A percentile compares a stretch with the other conserved stretches of the same genome.
These are phyloP conservation scores for Syncephalastrum racemosum DNA, from an alignment of 371 early-diverging fungal genomes.

Conservation along the genomic window DNA sequence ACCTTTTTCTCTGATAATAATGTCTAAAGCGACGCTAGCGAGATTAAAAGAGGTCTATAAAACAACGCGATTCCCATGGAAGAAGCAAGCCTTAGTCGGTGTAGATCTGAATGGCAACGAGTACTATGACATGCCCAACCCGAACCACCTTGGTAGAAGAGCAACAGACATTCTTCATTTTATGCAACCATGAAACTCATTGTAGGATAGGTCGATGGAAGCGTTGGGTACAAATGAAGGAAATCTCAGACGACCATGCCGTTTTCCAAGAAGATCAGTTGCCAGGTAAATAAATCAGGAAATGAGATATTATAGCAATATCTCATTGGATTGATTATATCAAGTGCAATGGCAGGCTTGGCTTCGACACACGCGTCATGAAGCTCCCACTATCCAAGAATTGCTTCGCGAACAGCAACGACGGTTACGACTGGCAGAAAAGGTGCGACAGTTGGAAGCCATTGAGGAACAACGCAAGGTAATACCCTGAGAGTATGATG, in stretches of 20 bases:
- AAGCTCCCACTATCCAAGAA: constrained; percentile 57
- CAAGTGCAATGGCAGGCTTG: constrained; percentile 76
- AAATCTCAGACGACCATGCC: constrained; percentile 23
- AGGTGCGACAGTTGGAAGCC: constrained; percentile 31
- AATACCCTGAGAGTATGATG: background rate
- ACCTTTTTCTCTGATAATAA: too few relatives aligned
- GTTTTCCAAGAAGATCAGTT: constrained; percentile 50
- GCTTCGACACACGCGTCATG: constrained; percentile 66
- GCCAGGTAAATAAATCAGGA: constrained; percentile 46
- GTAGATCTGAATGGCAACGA: constrained; percentile 66
- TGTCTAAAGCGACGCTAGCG: constrained; percentile 10
- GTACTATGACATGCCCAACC: constrained; percentile 72
- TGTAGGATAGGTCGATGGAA: constrained; percentile 33
- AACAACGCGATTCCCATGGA: constrained; percentile 51
- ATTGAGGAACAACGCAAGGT: constrained; percentile 8
- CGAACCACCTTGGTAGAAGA: constrained; percentile 39
- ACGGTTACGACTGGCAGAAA: constrained; percentile 50
- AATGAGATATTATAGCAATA: constrained; percentile 13
- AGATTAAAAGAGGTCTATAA: constrained; percentile 33
- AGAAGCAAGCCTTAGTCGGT: constrained; percentile 58
- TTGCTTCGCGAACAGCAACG: constrained; percentile 33
- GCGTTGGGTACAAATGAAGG: constrained; percentile 48
- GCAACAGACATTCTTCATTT: too few relatives aligned
- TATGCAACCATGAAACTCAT: constrained; percentile 4
- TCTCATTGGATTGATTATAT: constrained; percentile 7